Percentiles rank a stretch among this genome's conserved stretches.
phyloP scores from a whole-genome alignment of 306 rosid species.

The Ziziphus jujuba region DNA sequence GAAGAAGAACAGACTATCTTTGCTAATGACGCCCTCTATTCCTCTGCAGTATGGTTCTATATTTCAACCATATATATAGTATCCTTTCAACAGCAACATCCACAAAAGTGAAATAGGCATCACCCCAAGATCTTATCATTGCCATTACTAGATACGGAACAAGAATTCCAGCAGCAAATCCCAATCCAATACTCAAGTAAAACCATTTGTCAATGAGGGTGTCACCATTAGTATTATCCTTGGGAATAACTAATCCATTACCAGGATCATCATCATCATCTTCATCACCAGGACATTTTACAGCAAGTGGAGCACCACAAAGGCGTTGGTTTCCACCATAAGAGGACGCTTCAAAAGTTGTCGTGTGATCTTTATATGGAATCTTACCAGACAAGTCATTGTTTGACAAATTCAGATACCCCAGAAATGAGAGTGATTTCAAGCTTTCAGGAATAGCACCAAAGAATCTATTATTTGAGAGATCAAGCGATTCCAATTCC shows the following conservation, averaged over 20 bases:
- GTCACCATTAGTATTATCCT: not conserved
- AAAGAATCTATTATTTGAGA: constrained; percentile 33
- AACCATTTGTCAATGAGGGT: constrained; percentile 30
- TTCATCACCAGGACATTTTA: constrained; percentile 20
- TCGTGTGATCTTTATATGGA: too few species aligned
- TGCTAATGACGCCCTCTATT: too few species aligned
- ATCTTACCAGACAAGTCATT: too few species aligned
- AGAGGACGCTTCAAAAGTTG: constrained; percentile 8
- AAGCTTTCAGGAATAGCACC: constrained; percentile 35
- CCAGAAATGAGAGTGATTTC: constrained; percentile 34
- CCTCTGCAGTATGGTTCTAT: too few species aligned
- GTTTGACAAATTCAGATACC: not conserved
- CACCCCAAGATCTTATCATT: too few species aligned
- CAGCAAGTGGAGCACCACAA: constrained; percentile 37
- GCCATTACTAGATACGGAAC: not conserved
- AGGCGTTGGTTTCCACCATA: constrained; percentile 41
- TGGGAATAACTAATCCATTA: not conserved
- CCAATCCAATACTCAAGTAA: constrained; percentile 44
- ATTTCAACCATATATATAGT: too few species aligned
- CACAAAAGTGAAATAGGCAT: too few species aligned
- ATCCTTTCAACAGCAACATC: too few species aligned
- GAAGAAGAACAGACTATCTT: too few species aligned
- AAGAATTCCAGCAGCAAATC: constrained; percentile 28
- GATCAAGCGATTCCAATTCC: constrained; percentile 38
- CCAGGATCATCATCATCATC: not conserved